A percentile compares a stretch with the other conserved stretches of the same genome.
phyloP scores from a whole-genome alignment of 2,329 filamentous ascomycete species.

The Fusarium irregulare region DNA sequence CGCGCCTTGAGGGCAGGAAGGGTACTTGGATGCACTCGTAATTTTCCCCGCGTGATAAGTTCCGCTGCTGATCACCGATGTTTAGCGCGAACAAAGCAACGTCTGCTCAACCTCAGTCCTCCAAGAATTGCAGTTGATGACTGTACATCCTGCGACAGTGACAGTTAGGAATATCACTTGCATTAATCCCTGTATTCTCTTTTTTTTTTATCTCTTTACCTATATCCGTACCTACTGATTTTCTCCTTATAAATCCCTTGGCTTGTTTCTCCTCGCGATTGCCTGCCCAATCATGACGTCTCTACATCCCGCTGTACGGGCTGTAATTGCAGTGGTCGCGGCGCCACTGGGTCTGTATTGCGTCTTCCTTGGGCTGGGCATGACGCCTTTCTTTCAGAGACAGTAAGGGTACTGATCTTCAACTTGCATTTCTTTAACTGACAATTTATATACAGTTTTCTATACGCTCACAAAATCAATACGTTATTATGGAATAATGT shows the following conservation, averaged over 20 bases:
- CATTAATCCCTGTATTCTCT: background rate
- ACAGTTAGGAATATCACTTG: background rate
- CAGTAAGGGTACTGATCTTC: conserved; percentile 64
- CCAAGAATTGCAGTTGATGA: conserved; percentile 12
- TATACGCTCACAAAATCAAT: conserved; percentile 87
- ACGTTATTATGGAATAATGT: conserved; percentile 78
- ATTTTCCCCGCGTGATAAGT: conserved; percentile 26
- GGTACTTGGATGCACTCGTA: conserved; percentile 27
- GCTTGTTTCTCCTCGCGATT: background rate
- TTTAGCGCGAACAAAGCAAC: conserved; percentile 41
- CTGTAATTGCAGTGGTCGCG: conserved; percentile 64
- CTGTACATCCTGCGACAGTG: background rate
- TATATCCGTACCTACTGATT: background rate
- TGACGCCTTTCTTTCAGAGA: conserved; percentile 79
- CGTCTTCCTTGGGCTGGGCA: conserved; percentile 71
- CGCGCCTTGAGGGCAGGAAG: conserved; percentile 23
- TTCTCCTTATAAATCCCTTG: background rate
- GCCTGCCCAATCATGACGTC: conserved; percentile 30
- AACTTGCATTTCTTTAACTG: background rate
- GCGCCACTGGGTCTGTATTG: conserved; percentile 73
- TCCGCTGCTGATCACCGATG: conserved; percentile 30
- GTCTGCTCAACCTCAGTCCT: conserved; percentile 44
- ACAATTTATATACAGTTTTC: conserved; percentile 63
- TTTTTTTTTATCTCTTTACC: background rate
- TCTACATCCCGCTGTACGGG: conserved; percentile 40